These are phyloP conservation scores for Excoecaria agallocha DNA, from an alignment of 345 rosid genomes.

Conservation along the genomic window DNA sequence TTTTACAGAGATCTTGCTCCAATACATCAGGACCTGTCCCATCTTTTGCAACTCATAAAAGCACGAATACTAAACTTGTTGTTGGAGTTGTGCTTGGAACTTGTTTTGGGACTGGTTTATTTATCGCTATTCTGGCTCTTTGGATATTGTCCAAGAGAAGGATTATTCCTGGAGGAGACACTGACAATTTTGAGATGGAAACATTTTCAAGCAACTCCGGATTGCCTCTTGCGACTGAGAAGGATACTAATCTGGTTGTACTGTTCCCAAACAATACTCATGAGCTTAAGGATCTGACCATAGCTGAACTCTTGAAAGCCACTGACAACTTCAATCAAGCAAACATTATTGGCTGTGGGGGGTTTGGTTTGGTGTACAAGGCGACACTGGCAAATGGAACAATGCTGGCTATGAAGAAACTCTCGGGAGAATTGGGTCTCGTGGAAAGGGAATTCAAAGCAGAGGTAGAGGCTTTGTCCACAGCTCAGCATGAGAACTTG, in stretches of 20 bases:
- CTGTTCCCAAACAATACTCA: conserved; percentile 32
- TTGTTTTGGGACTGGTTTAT: conserved; percentile 55
- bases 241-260: conserved; percentile 37
- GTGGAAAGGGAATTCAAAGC: conserved; percentile 51
- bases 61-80: conserved; percentile 45
- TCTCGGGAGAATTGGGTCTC: conserved; percentile 46
- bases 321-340: conserved; percentile 45
- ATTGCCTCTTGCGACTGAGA: conserved; percentile 21
- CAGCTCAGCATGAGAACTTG: conserved; percentile 44
- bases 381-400: conserved; percentile 40
- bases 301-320: conserved; percentile 39
- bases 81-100: conserved; percentile 70
- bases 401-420: conserved; percentile 47
- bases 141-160: conserved; percentile 64
- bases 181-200: conserved; percentile 32
- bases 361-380: conserved; percentile 44
- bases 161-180: conserved; percentile 38
- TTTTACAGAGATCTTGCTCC: conserved; percentile 52
- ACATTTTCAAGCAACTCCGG: conserved; percentile 33
- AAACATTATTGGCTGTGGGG: conserved; percentile 47
- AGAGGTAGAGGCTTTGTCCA: conserved; percentile 47
- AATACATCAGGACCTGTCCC: conserved; percentile 18
- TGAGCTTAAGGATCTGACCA: conserved; percentile 35
- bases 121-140: conserved; percentile 48
- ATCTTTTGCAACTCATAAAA: conserved; percentile 21